Conservation (phyloP, 192 early-diverging fungal genomes). For the Pecoramyces ruminantium region DNA sequence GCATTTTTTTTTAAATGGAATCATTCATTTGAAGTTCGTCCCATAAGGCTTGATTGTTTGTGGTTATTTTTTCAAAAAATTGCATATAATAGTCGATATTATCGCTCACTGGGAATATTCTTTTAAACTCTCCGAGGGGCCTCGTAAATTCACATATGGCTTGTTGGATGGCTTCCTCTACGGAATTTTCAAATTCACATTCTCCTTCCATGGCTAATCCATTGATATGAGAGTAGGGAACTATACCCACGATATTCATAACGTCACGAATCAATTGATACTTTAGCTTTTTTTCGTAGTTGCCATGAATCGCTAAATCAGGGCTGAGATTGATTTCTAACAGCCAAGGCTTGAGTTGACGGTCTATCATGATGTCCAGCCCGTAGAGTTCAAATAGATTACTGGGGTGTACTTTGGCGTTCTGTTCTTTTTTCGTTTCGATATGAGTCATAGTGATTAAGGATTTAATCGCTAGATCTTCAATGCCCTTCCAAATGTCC, state of each 20-base stretch:
- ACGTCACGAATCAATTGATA: no score
- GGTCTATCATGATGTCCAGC: slow-evolving; percentile 7
- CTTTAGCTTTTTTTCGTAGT: no score
- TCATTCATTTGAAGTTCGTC: background rate
- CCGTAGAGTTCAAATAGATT: slow-evolving; percentile 10
- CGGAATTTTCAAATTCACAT: background rate
- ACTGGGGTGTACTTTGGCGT: background rate
- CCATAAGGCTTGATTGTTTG: background rate
- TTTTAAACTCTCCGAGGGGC: background rate
- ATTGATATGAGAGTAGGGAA: background rate
- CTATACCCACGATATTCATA: background rate
- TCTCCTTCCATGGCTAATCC: background rate
- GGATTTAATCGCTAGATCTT: slow-evolving; percentile 16
- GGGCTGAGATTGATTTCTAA: slow-evolving; percentile 7
- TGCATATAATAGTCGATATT: background rate
- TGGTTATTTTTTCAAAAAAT: background rate
- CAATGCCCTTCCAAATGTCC: slow-evolving; percentile 10
- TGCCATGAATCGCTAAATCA: background rate
- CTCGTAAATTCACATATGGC: background rate
- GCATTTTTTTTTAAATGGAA: no score
- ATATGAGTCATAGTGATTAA: slow-evolving; percentile 11
- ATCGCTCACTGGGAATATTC: background rate
- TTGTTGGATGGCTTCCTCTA: background rate
- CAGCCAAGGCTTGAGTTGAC: slow-evolving; percentile 6
- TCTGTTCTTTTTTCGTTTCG: background rate